Base-by-base conservation (phyloP, 1,284 basidiomycete species). In the Ganoderma boninense region DNA sequence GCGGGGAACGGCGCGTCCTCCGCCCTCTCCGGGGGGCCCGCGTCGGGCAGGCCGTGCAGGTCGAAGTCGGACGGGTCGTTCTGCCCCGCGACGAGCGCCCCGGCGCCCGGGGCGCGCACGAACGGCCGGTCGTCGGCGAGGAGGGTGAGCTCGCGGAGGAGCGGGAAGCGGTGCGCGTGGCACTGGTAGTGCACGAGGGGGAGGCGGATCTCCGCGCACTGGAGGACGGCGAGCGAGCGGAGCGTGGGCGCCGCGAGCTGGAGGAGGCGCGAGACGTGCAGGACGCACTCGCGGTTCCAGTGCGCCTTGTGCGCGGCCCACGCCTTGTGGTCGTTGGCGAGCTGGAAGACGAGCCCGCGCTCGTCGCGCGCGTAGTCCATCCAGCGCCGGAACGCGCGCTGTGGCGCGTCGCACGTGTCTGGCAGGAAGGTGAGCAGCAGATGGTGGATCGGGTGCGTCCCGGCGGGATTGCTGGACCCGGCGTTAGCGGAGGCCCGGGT, bases 21-120 rank as follows among this genome's bases (percentile, higher is more conserved):
- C 38, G 1, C 7, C 38, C 1, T 32, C 29, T 38, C 40, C 11
- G 40, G 60, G 18, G 5, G 23, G 20, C 40, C 44, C 18, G 29
- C 2, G 29, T 32, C 23, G 10, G 65, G 61, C 16, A 74, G 64
- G 40, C 61, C 62, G 62, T 71, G 70, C 49, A 70, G 59, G 38
- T 69, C 59, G 64, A 74, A 72, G 69, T 74, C 73, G 8, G 71
- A 74, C 10, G 64, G 66, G 59, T 74, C 73, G 68, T 67, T 72
- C 59, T 71, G 69, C 6, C 66, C 56, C 2, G 57, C 23, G 61
- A 74, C 35, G 57, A 57, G 71, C 18, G 67, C 43, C 7, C 71
- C 73, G 1, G 62, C 68, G 38, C 62, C 69, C 0, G 52, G 62
- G 1, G 64, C 23, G 54, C 71, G 73, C 42, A 74, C 46, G 59